Conservation (phyloP, 768 basidiomycete genomes). For the Leucocoprinus leucothites region DNA sequence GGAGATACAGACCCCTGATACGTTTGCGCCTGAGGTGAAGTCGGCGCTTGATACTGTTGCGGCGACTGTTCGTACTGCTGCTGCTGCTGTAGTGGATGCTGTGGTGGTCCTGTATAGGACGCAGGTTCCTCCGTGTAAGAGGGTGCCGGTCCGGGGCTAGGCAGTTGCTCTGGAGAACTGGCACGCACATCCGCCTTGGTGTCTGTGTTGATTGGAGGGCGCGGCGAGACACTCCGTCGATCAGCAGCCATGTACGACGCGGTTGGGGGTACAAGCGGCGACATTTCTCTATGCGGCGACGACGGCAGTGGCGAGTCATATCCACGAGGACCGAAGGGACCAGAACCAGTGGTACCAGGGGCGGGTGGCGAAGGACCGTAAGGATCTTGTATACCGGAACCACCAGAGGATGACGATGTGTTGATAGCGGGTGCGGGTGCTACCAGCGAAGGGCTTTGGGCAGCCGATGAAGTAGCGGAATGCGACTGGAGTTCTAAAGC, state of each 20-base stretch:
- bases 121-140: conserved; percentile 27
- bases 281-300: background rate
- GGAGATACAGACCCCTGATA: background rate
- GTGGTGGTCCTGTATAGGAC: conserved; percentile 10
- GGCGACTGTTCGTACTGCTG: background rate
- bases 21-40: background rate
- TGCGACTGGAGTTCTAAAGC: conserved; percentile 57
- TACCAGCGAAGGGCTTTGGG: conserved; percentile 32
- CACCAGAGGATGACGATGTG: no score
- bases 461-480: background rate
- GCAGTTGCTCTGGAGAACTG: conserved; percentile 11
- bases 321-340: no score
- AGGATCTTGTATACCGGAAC: no score
- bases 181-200: conserved; percentile 22
- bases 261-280: conserved; percentile 2
- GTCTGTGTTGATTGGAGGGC: conserved; percentile 15
- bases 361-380: no score
- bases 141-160: conserved; percentile 35
- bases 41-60: background rate
- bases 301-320: no score
- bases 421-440: no score
- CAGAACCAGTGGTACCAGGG: no score
- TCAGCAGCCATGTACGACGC: conserved; percentile 13
- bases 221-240: conserved; percentile 25
- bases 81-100: background rate